phyloP scores from a whole-genome alignment of 1,284 basidiomycete species.

The Ustilago tritici region DNA sequence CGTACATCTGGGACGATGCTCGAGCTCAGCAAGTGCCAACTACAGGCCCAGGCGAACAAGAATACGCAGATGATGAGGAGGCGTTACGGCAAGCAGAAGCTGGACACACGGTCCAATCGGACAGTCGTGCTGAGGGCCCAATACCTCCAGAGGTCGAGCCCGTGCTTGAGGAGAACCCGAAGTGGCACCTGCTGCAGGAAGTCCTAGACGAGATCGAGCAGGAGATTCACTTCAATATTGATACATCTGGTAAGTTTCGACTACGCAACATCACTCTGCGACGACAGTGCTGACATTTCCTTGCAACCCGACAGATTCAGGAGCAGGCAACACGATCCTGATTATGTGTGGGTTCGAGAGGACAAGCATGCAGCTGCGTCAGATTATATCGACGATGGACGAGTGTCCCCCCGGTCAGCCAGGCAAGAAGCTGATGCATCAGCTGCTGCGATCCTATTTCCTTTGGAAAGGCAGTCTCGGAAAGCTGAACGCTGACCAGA shows the following conservation, averaged over 20 bases:
- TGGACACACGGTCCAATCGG: neutral
- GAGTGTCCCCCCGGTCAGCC: conserved; percentile 37
- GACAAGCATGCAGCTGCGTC: conserved; percentile 59
- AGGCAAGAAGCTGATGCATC: conserved; percentile 79
- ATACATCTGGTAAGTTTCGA: conserved; percentile 43
- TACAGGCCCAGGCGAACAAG: conserved; percentile 6
- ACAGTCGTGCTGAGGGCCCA: conserved; percentile 5
- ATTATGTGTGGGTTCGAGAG: conserved; percentile 65
- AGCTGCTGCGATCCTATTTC: conserved; percentile 79
- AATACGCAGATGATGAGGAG: conserved; percentile 64
- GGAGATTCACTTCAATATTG: conserved; percentile 76
- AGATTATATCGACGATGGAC: conserved; percentile 58
- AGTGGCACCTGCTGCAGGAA: conserved; percentile 88
- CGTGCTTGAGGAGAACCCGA: conserved; percentile 91
- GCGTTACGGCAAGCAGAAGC: conserved; percentile 60
- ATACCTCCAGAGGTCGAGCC: conserved; percentile 82
- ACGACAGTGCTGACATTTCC: conserved; percentile 12
- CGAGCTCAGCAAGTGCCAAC: conserved; percentile 2
- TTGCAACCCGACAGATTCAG: conserved; percentile 11
- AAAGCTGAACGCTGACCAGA: conserved; percentile 62
- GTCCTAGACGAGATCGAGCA: conserved; percentile 92
- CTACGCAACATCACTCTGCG: neutral
- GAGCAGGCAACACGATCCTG: conserved; percentile 59
- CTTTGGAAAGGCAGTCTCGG: conserved; percentile 82
- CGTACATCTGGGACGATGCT: conserved; percentile 76